phyloP scores from a whole-genome alignment of 306 rosid species.

The Cucurbita maxima region DNA sequence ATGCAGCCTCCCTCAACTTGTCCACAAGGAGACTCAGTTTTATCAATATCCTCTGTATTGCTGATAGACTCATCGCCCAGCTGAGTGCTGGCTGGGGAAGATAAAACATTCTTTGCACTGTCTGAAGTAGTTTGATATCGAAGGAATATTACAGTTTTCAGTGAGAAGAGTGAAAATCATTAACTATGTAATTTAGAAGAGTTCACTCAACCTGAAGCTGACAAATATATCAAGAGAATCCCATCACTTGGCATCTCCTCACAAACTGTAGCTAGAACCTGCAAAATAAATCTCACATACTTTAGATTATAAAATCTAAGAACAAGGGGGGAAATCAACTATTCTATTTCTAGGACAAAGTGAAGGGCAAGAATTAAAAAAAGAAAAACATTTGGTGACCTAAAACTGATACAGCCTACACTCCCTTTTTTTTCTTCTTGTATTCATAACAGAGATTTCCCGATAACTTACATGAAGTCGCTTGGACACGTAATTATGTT shows the following conservation, averaged over 20 bases:
- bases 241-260: conserved; percentile 97
- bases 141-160: conserved; percentile 4
- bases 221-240: conserved; percentile 69
- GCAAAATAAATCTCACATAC: conserved; percentile 7
- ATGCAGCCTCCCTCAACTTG: conserved; percentile 17
- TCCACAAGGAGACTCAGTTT: conserved; percentile 5
- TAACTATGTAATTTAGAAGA: conserved; percentile 1
- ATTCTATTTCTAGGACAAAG: neutral
- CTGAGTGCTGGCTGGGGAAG: conserved; percentile 32
- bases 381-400: neutral
- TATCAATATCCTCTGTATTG: conserved; percentile 14
- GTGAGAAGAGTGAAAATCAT: neutral
- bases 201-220: conserved; percentile 65
- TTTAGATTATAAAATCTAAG: neutral
- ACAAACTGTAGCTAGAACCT: conserved; percentile 92
- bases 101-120: conserved; percentile 13
- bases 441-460: neutral
- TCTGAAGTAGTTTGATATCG: conserved; percentile 20
- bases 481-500: neutral
- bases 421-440: neutral
- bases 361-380: neutral
- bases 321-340: conserved; percentile 1
- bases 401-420: neutral
- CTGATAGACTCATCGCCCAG: conserved; percentile 21
- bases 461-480: neutral